phyloP scores from a whole-genome alignment of 768 basidiomycete genomes.

The Dentipellis fragilis region DNA sequence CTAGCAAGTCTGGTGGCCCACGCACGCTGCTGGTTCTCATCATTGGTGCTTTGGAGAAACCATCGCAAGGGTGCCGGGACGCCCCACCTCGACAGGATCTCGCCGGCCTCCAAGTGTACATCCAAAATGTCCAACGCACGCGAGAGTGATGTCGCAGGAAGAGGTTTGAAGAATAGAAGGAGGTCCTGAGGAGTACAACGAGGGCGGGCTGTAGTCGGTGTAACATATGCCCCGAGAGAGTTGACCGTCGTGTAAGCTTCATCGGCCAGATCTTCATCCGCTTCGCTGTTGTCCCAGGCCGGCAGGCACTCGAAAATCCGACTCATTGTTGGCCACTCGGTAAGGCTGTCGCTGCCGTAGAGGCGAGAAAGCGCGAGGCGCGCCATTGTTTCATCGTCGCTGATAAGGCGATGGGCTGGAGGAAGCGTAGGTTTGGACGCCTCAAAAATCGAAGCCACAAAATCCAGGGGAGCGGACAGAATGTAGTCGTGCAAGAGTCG shows the following conservation, averaged over 20 bases:
- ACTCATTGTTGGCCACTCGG: conserved; percentile 80
- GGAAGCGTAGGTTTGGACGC: conserved; percentile 86
- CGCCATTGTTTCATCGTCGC: conserved; percentile 75
- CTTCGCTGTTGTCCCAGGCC: conserved; percentile 62
- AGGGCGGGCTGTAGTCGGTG: conserved; percentile 55
- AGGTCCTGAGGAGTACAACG: conserved; percentile 58
- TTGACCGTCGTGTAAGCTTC: conserved; percentile 73
- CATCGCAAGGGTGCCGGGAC: conserved; percentile 78
- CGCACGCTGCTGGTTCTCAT: conserved; percentile 61
- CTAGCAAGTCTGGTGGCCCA: conserved; percentile 84
- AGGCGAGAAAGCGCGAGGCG: conserved; percentile 80
- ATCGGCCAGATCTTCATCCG: conserved; percentile 57
- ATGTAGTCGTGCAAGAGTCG: conserved; percentile 66
- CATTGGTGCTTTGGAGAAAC: conserved; percentile 72
- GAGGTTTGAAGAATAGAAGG: conserved; percentile 71
- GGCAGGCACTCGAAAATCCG: conserved; percentile 93
- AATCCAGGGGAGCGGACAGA: conserved; percentile 54
- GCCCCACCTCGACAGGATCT: conserved; percentile 83
- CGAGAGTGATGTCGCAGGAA: conserved; percentile 67
- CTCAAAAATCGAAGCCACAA: conserved; percentile 72
- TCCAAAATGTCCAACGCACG: conserved; percentile 85
- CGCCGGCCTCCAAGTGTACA: conserved; percentile 88
- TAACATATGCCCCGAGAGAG: conserved; percentile 72
- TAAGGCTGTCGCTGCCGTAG: conserved; percentile 68
- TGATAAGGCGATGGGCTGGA: conserved; percentile 58